A percentile compares a stretch with the other conserved stretches of the same genome.
These are phyloP conservation scores for Gossypium arboreum DNA, from an alignment of 345 rosid genomes.

Conservation along the genomic window DNA sequence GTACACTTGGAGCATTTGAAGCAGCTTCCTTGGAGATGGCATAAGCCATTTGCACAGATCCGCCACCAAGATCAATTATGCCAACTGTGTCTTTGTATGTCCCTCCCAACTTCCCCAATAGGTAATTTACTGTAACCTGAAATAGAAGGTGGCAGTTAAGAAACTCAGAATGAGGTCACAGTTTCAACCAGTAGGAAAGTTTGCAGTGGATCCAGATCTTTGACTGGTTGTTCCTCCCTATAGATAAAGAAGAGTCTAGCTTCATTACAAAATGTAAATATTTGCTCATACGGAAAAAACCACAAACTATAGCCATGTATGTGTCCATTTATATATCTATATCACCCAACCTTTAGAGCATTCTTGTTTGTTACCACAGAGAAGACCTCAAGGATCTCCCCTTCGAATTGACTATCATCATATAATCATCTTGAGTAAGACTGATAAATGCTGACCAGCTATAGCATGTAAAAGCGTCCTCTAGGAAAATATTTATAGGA, in stretches of 20 bases:
- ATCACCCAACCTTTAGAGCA: background rate
- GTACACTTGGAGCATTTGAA: slow-evolving; percentile 60
- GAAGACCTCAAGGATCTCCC: background rate
- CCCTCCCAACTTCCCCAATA: slow-evolving; percentile 74
- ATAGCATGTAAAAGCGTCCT: background rate
- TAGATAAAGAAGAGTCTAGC: background rate
- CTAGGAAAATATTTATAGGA: background rate
- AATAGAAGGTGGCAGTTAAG: slow-evolving; percentile 16
- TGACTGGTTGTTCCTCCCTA: background rate
- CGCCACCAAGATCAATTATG: slow-evolving; percentile 98
- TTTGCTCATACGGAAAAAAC: background rate
- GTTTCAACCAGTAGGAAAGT: background rate
- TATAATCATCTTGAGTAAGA: background rate
- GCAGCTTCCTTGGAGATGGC: slow-evolving; percentile 83
- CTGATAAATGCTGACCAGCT: background rate
- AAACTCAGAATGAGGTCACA: background rate
- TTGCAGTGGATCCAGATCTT: background rate
- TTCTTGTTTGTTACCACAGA: background rate
- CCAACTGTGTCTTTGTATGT: slow-evolving; percentile 76
- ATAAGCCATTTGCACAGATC: slow-evolving; percentile 99
- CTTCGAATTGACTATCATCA: background rate
- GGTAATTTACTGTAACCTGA: slow-evolving; percentile 93
- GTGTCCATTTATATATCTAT: background rate
- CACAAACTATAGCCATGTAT: background rate
- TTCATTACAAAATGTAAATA: background rate